Evolutionary conservation across 2,329 filamentous ascomycete species (phyloP).

Genomic region (Arthrobotrys conoides): DNA sequence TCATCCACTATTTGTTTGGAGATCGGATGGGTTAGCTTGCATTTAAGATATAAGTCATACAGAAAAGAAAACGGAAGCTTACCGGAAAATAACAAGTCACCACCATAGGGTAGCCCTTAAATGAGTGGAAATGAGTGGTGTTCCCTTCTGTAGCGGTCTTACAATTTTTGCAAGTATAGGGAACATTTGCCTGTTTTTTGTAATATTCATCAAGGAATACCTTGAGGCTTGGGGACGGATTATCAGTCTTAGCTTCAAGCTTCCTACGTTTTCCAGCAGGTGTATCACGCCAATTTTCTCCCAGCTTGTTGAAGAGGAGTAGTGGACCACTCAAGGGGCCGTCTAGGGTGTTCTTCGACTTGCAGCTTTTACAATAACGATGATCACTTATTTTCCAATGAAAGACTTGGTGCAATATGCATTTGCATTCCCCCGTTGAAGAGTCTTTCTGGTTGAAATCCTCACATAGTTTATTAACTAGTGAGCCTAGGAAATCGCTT

Average conservation of each 20-base stretch:
- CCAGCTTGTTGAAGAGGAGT: conserved; percentile 35
- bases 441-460: conserved; percentile 68
- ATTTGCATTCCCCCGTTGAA: conserved; percentile 75
- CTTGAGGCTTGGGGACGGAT: conserved; percentile 41
- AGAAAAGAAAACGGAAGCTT: not conserved
- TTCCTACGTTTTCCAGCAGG: conserved; percentile 36
- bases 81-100: conserved; percentile 57
- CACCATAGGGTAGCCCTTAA: conserved; percentile 58
- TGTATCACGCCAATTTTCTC: conserved; percentile 41
- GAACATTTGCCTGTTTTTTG: conserved; percentile 48
- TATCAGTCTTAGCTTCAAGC: conserved; percentile 31
- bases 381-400: conserved; percentile 92
- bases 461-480: conserved; percentile 86
- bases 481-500: conserved; percentile 80
- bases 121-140: conserved; percentile 52
- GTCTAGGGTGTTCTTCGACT: conserved; percentile 64
- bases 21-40: not conserved
- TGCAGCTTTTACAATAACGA: conserved; percentile 90
- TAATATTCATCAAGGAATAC: conserved; percentile 58
- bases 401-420: conserved; percentile 94
- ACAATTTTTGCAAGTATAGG: conserved; percentile 51
- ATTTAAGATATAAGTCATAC: not conserved
- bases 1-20: conserved; percentile 51
- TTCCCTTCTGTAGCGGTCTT: conserved; percentile 33
- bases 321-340: conserved; percentile 45